phyloP scores from a whole-genome alignment of 176 grass and related monocot species.

The Ampelocalamus luodianensis region DNA sequence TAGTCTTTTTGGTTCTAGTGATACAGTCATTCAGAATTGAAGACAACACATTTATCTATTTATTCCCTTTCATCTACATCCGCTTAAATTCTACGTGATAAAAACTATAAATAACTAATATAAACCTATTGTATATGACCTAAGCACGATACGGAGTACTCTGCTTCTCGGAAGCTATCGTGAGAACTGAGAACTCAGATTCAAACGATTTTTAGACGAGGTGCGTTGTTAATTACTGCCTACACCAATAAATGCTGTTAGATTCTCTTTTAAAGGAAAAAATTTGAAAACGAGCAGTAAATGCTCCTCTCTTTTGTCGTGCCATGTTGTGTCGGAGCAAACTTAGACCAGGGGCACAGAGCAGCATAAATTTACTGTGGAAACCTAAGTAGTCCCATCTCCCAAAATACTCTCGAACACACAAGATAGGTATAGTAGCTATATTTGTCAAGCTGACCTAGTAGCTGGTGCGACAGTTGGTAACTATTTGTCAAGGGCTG shows the following conservation, averaged over 20 bases:
- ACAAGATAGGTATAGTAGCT: no score
- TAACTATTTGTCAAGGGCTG: not conserved
- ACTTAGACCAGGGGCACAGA: not conserved
- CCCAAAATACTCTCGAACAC: no score
- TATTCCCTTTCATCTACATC: no score
- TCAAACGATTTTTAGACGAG: not conserved
- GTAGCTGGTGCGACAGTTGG: not conserved
- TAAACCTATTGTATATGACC: no score
- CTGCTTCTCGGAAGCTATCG: not conserved
- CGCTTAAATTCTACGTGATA: no score
- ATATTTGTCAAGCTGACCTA: no score
- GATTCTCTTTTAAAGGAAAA: not conserved
- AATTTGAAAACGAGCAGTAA: not conserved
- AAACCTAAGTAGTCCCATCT: no score
- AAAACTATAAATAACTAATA: no score
- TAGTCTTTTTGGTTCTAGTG: no score
- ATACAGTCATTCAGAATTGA: no score
- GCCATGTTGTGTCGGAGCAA: not conserved
- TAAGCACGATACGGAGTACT: not conserved
- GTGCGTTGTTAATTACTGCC: constrained; percentile 10
- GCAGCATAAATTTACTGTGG: not conserved
- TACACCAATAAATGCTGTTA: not conserved
- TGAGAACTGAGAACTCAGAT: not conserved
- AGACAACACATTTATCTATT: no score
- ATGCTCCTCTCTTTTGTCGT: constrained; percentile 47